Evolutionary conservation across 441 rosid species (phyloP).

Genomic region (Raphanus hybrid): DNA sequence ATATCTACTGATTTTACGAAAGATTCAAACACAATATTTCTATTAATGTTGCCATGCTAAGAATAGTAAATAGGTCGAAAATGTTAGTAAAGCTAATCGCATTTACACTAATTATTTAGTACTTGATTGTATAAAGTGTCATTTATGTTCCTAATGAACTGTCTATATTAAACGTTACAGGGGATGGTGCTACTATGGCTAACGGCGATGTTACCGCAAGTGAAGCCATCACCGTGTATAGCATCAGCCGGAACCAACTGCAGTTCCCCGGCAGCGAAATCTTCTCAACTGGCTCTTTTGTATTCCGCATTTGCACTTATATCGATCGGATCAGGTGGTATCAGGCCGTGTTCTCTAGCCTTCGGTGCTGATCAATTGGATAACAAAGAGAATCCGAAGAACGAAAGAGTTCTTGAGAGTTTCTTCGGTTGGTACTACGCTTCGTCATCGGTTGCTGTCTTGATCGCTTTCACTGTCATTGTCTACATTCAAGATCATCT

Average conservation of each 20-base stretch:
- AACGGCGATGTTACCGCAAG: conserved; percentile 71
- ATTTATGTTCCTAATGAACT: not conserved
- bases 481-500: conserved; percentile 83
- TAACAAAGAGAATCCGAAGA: conserved; percentile 21
- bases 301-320: conserved; percentile 66
- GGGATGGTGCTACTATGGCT: conserved; percentile 77
- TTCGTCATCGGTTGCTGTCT: conserved; percentile 61
- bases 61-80: conserved; percentile 8
- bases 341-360: conserved; percentile 89
- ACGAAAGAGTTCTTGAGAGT: conserved; percentile 71
- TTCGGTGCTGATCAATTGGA: conserved; percentile 92
- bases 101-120: not conserved
- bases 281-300: conserved; percentile 60
- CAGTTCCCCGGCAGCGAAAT: conserved; percentile 46
- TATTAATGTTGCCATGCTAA: not conserved
- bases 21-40: not conserved
- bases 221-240: conserved; percentile 64
- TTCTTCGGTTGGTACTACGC: conserved; percentile 95
- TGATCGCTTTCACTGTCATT: conserved; percentile 74
- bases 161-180: conserved; percentile 45
- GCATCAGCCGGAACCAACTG: conserved; percentile 45
- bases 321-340: conserved; percentile 87
- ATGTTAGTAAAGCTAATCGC: not conserved
- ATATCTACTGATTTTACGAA: conserved; percentile 13
- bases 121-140: not conserved